phyloP scores from a whole-genome alignment of 352 stramenopile species.

The Phytopythium delawarense region DNA sequence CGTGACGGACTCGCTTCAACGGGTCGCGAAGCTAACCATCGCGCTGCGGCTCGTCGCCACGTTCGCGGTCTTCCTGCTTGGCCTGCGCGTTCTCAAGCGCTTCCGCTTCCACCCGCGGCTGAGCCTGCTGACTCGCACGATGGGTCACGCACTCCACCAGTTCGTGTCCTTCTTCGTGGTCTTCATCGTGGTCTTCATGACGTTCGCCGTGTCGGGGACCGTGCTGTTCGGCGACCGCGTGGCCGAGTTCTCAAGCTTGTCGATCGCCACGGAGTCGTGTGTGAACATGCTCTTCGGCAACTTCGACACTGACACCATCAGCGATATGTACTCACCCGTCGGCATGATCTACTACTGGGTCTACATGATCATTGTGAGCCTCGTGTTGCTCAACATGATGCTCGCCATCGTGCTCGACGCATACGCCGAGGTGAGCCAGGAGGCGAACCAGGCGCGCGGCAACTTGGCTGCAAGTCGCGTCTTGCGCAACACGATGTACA shows the following conservation, averaged over 20 bases:
- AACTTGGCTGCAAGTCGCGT: slow-evolving; percentile 25
- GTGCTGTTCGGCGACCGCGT: slow-evolving; percentile 49
- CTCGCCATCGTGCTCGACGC: slow-evolving; percentile 54
- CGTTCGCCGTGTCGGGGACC: slow-evolving; percentile 33
- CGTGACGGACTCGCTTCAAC: slow-evolving; percentile 25
- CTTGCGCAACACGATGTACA: slow-evolving; percentile 17
- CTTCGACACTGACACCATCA: slow-evolving; percentile 42
- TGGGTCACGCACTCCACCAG: slow-evolving; percentile 29
- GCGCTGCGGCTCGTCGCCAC: slow-evolving; percentile 24
- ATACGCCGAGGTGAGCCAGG: slow-evolving; percentile 43
- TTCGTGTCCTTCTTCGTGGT: slow-evolving; percentile 47
- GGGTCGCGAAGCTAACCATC: slow-evolving; percentile 18
- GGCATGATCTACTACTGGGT: slow-evolving; percentile 53
- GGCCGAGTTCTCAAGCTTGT: slow-evolving; percentile 30
- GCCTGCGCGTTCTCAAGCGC: slow-evolving; percentile 26
- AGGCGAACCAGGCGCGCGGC: slow-evolving; percentile 20
- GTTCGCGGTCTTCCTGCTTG: slow-evolving; percentile 21
- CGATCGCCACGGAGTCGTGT: slow-evolving; percentile 30
- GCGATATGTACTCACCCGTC: slow-evolving; percentile 24
- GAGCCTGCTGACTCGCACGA: slow-evolving; percentile 40
- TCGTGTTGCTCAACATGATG: slow-evolving; percentile 65
- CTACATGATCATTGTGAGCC: slow-evolving; percentile 49
- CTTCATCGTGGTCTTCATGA: slow-evolving; percentile 44
- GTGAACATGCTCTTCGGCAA: slow-evolving; percentile 57
- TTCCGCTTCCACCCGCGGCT: slow-evolving; percentile 43